Evolutionary conservation across 2,329 filamentous ascomycete species (phyloP), one percentile per base, ranked within the genome.

Genomic region (Didymosphaeria variabile): DNA sequence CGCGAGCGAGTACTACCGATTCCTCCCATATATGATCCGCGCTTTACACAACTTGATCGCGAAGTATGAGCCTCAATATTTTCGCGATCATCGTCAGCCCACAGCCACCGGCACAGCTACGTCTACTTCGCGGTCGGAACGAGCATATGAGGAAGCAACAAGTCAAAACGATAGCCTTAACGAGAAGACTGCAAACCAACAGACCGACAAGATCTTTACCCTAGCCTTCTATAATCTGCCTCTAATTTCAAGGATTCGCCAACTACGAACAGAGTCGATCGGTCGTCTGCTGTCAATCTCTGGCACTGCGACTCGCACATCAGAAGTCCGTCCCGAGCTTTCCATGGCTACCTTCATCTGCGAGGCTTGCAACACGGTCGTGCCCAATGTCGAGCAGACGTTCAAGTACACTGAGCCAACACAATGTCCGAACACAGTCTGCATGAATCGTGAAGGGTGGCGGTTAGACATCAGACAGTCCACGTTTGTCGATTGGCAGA

Each of bases 401-500:
- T 99, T 99, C 82, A 89, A 93, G 73, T 99, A 97, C 79, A 97
- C 94, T 0, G 95, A 99, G 76, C 95, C 95, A 0, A 94, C 93
- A 3, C 93, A 97, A 81, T 99, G 95, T 70, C 94, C 95, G 10
- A 98, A 98, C 74, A 77, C 83, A 29, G 91, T 87, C 7, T 99
- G 95, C 77, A 90, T 90, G 71, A 99, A 99, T 81, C 90, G 95
- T 29, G 83, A 90, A 60, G 93, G 91, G n/a, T 99, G 95, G 95
- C 89, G 93, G 67, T 82, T 99, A n/a, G 94, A 99, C 71, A 97
- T 99, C 72, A 87, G 93, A 46, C 94, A 97, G 78, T 97, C 94
- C 78, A 98, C 94, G 0, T 99, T 99, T 76, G 91, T 99, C 63
- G 95, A 99, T 81, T 99, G 95, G 95, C 95, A 99, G 77, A 98